A percentile compares a stretch with the other conserved stretches of the same genome.
These are phyloP conservation scores for Leishmania martiniquensis DNA, from an alignment of 208 protist genomes.

Conservation along the genomic window DNA sequence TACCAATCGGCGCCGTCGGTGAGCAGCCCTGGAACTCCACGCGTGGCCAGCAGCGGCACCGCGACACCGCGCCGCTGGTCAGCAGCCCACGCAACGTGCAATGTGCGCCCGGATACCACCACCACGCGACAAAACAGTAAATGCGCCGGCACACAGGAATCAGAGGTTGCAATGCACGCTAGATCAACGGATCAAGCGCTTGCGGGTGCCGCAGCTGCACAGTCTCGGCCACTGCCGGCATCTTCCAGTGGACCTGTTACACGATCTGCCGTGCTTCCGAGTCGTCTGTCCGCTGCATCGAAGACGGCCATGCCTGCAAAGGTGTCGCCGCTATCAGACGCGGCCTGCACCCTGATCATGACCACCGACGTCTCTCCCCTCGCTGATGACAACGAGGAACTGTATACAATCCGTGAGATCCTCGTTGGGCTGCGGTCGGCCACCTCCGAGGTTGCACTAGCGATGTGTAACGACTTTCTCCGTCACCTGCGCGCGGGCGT, in stretches of 20 bases:
- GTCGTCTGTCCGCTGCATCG: neutral
- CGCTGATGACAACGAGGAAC: conserved; percentile 33
- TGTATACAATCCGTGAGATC: conserved; percentile 84
- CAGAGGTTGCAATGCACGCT: neutral
- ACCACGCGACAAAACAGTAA: neutral
- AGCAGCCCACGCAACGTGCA: neutral
- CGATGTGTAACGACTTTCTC: conserved; percentile 74
- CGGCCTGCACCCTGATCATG: neutral
- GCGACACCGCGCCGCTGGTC: conserved; percentile 24
- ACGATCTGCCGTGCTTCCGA: neutral
- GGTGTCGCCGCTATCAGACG: neutral
- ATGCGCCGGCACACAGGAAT: neutral
- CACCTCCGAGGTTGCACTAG: conserved; percentile 46
- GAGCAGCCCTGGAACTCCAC: neutral
- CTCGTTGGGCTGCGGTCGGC: conserved; percentile 72
- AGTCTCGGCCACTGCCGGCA: neutral
- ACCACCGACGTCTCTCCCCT: neutral
- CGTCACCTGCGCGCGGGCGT: conserved; percentile 62
- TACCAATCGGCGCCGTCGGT: conserved; percentile 4
- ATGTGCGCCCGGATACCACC: neutral
- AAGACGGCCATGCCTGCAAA: neutral
- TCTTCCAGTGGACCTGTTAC: neutral
- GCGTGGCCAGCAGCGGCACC: neutral
- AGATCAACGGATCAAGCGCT: neutral
- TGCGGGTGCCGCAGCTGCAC: too few species aligned